Evolutionary conservation across 257 asterid species (phyloP).

Genomic region (Jacaranda mimosifolia): DNA sequence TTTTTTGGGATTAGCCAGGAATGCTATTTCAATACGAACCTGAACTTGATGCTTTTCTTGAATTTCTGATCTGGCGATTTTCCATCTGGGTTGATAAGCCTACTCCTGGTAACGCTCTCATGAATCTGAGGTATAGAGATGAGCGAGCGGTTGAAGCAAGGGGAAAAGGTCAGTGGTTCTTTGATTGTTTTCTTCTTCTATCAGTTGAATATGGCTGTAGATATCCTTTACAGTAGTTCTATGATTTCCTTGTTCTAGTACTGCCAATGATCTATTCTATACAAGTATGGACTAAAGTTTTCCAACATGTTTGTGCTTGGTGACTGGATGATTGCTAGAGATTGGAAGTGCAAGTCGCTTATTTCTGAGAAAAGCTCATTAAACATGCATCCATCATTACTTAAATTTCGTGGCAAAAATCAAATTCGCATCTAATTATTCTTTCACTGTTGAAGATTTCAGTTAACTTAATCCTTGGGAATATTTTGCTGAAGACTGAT

Average conservation of each 20-base stretch:
- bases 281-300: background rate
- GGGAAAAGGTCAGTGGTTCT: conserved; percentile 72
- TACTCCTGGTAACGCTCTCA: conserved; percentile 91
- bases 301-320: conserved; percentile 8
- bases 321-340: conserved; percentile 28
- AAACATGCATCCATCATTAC: background rate
- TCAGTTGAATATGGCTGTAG: conserved; percentile 8
- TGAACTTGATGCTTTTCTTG: conserved; percentile 95
- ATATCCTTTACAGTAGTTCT: background rate
- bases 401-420: background rate
- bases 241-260: background rate
- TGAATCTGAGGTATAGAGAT: conserved; percentile 86
- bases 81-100: conserved; percentile 99
- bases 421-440: background rate
- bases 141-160: conserved; percentile 80
- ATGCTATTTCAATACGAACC: conserved; percentile 94
- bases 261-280: background rate
- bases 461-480: no score
- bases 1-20: conserved; percentile 95
- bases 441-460: no score
- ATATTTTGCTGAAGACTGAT: no score
- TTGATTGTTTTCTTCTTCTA: conserved; percentile 28
- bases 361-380: background rate
- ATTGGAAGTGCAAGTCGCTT: background rate
- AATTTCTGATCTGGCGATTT: conserved; percentile 93